phyloP scores from a whole-genome alignment of 148 eudicot genomes.

The Spergularia marina region DNA sequence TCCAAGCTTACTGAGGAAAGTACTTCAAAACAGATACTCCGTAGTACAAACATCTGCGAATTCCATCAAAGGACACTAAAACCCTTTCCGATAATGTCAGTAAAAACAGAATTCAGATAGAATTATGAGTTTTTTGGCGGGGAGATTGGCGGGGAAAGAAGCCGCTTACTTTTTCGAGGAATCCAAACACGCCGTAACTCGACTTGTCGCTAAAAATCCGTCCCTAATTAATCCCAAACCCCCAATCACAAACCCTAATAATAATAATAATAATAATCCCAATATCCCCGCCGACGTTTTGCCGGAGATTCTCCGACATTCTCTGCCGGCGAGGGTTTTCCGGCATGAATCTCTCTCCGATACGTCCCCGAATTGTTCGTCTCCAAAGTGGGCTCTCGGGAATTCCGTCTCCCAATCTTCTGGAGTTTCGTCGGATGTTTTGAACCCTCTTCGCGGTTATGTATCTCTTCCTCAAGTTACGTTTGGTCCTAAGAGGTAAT shows the following conservation, averaged over 20 bases:
- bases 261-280: background rate
- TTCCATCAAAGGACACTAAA: no score
- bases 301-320: slow-evolving; percentile 76
- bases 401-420: slow-evolving; percentile 15
- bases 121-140: slow-evolving; percentile 13
- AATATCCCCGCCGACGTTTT: slow-evolving; percentile 48
- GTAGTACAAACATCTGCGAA: no score
- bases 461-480: slow-evolving; percentile 84
- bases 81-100: no score
- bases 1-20: no score
- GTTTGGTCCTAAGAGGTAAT: slow-evolving; percentile 82
- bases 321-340: slow-evolving; percentile 60
- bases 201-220: slow-evolving; percentile 26
- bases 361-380: slow-evolving; percentile 33
- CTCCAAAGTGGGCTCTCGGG: slow-evolving; percentile 63
- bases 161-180: slow-evolving; percentile 17
- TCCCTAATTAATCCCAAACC: background rate
- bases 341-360: slow-evolving; percentile 29
- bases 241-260: slow-evolving; percentile 2
- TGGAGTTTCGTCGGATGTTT: slow-evolving; percentile 48
- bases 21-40: no score
- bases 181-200: slow-evolving; percentile 46
- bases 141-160: slow-evolving; percentile 16
- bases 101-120: no score
- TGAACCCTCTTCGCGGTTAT: slow-evolving; percentile 74